Conservation (phyloP, 306 rosid species). For the Hippophae rhamnoides region DNA sequence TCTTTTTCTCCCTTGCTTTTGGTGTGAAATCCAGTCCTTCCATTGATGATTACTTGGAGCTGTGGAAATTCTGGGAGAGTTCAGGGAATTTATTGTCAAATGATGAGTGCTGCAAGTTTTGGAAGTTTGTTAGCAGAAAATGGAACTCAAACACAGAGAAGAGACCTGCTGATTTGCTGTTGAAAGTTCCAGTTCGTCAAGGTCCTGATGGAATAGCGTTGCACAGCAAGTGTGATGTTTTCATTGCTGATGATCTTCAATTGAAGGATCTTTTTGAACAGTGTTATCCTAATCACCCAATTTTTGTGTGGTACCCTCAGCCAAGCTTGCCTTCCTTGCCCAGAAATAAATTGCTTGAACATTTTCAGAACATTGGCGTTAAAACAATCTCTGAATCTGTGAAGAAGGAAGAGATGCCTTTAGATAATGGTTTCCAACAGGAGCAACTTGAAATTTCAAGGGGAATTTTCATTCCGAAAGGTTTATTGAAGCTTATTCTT, state of each 20-base stretch:
- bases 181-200: slow-evolving; percentile 45
- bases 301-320: slow-evolving; percentile 73
- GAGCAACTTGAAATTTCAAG: slow-evolving; percentile 16
- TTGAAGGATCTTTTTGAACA: slow-evolving; percentile 48
- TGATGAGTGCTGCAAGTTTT: slow-evolving; percentile 50
- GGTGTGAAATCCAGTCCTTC: slow-evolving; percentile 32
- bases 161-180: slow-evolving; percentile 25
- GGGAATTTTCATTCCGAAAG: slow-evolving; percentile 25
- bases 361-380: slow-evolving; percentile 49
- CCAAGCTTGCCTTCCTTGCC: slow-evolving; percentile 25
- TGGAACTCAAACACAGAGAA: slow-evolving; percentile 15
- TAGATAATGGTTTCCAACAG: slow-evolving; percentile 9
- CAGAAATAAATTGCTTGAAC: slow-evolving; percentile 29
- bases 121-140: slow-evolving; percentile 40
- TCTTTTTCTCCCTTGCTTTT: slow-evolving; percentile 38
- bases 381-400: slow-evolving; percentile 45
- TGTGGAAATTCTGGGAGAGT: slow-evolving; percentile 66
- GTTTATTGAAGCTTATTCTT: slow-evolving; percentile 45
- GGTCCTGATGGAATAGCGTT: slow-evolving; percentile 27
- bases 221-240: slow-evolving; percentile 37
- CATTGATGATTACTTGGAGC: slow-evolving; percentile 41
- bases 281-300: slow-evolving; percentile 9
- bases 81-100: slow-evolving; percentile 23
- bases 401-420: slow-evolving; percentile 26
- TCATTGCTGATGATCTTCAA: slow-evolving; percentile 57